Evolutionary conservation across 495 filamentous ascomycete species (phyloP), one percentile per base, ranked within the genome.

Genomic region (Lasiosphaeria miniovina): DNA sequence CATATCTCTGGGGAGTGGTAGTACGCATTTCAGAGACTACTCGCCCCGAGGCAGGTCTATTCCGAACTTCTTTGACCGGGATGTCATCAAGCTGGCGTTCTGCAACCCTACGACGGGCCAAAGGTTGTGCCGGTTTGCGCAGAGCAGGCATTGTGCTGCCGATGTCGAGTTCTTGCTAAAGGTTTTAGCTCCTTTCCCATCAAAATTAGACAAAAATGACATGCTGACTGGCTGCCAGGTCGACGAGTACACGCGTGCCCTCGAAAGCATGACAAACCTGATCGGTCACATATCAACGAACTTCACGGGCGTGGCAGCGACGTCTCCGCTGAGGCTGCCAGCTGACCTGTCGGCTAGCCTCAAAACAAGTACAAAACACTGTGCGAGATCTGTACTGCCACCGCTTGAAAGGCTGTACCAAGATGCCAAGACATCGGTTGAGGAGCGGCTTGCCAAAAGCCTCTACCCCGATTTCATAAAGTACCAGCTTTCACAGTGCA

Each of bases 381-480:
- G 71, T 49, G 70, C 75, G 10, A 65, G 61, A 33, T 59, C 67
- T 1, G 71, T 72, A 0, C 53, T 82, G 9, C 81, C 80, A 0
- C 63, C 63, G 3, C 65, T 84, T 55, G 79, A 80, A 52, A 61
- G 57, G 17, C 65, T 83, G 24, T 83, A 82, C 58, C 55, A 60
- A 24, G 74, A 80, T 8, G 75, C 81, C 10, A 76, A 74, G 57
- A 49, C 61, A 1, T 60, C 74, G 6, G 71, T 80, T 38, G 77
- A 83, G 60, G 65, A 70, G 17, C 71, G 78, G 3, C 57, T 84
- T 32, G 66, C 74, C 17, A 67, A 65, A 11, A 68, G 70, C 4
- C 68, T 84, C 31, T 84, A 82, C 60, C 80, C 80, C 8, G 74
- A 77, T 24, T 84, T 80, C 50, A 74, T 84, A 46, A 74, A 71